Conservation (phyloP, 805 yeast species). For the Candida broadrunensis region DNA sequence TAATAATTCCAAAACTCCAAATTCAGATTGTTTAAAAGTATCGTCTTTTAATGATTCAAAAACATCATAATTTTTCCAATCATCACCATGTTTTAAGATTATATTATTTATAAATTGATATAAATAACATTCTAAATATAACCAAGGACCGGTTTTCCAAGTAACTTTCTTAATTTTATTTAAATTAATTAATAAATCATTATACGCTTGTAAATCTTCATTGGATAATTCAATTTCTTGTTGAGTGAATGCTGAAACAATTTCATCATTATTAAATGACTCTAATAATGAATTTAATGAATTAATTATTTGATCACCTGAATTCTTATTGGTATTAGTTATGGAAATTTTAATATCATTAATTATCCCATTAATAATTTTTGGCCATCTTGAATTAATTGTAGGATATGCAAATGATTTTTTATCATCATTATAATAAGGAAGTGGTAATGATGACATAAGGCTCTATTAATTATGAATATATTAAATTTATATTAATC, state of each 20-base stretch:
- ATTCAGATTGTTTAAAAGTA: conserved; percentile 70
- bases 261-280: conserved; percentile 38
- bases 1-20: conserved; percentile 82
- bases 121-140: conserved; percentile 78
- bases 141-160: conserved; percentile 91
- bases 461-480: no score
- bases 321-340: conserved; percentile 26
- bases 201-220: conserved; percentile 53
- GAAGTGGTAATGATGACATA: conserved; percentile 38
- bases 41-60: conserved; percentile 67
- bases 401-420: conserved; percentile 83
- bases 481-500: no score
- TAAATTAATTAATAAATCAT: conserved; percentile 45
- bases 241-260: conserved; percentile 24
- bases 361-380: conserved; percentile 65
- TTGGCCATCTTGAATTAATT: conserved; percentile 82
- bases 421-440: conserved; percentile 63
- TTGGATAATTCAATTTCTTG: conserved; percentile 38
- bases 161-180: conserved; percentile 30
- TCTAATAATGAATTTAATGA: conserved; percentile 31
- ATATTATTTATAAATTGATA: conserved; percentile 61
- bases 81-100: conserved; percentile 23
- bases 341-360: conserved; percentile 47
- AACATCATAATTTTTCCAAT: conserved; percentile 56
- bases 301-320: conserved; percentile 45